phyloP scores from a whole-genome alignment of 2,329 filamentous ascomycete genomes.

The Alternaria sp. region DNA sequence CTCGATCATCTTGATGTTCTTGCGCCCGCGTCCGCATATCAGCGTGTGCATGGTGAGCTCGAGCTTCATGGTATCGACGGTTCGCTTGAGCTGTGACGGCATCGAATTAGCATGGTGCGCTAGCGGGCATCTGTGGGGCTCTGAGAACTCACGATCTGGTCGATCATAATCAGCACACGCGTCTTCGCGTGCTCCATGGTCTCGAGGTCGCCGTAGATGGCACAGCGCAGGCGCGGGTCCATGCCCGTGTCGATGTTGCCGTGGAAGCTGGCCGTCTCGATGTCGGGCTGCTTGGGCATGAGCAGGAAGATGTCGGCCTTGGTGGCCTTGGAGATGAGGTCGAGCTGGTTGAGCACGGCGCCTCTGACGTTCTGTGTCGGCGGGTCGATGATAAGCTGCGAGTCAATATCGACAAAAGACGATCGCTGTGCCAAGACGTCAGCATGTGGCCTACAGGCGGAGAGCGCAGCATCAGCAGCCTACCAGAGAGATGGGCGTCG shows the following conservation, averaged over 20 bases:
- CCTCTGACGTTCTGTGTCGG: conserved; percentile 71
- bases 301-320: conserved; percentile 97
- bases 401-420: conserved; percentile 91
- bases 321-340: conserved; percentile 84
- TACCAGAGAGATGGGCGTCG: conserved; percentile 92
- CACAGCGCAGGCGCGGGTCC: conserved; percentile 88
- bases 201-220: conserved; percentile 94
- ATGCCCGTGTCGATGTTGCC: conserved; percentile 77
- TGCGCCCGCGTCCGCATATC: conserved; percentile 89
- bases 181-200: conserved; percentile 98
- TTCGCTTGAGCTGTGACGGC: conserved; percentile 66
- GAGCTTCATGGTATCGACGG: conserved; percentile 79
- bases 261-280: conserved; percentile 76
- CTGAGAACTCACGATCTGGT: conserved; percentile 75
- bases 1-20: conserved; percentile 98
- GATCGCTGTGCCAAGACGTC: conserved; percentile 69
- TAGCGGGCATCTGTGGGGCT: conserved; percentile 28
- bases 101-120: conserved; percentile 45
- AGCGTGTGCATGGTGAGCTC: conserved; percentile 89
- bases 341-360: conserved; percentile 81
- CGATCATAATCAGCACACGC: conserved; percentile 93
- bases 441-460: conserved; percentile 24
- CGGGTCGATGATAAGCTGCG: conserved; percentile 84
- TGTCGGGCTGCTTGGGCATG: conserved; percentile 82
- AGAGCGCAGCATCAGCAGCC: conserved; percentile 42